phyloP scores from a whole-genome alignment of 2,329 filamentous ascomycete genomes.

The Sclerotinia nivalis region DNA sequence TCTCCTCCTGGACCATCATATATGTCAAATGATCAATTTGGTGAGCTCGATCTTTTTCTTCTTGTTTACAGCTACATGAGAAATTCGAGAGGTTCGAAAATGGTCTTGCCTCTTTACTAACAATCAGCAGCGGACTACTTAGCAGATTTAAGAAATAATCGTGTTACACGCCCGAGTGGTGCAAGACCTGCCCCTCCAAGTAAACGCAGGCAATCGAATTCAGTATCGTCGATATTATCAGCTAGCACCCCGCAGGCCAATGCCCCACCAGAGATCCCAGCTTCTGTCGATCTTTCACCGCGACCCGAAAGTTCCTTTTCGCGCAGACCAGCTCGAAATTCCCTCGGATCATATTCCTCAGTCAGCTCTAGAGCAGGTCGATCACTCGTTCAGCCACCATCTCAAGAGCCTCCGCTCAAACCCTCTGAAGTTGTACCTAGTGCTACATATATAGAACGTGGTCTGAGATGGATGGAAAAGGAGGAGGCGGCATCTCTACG shows the following conservation, averaged over 20 bases:
- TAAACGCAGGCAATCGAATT: slow-evolving; percentile 36
- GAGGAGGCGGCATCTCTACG: slow-evolving; percentile 71
- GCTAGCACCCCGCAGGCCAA: slow-evolving; percentile 16
- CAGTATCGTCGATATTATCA: slow-evolving; percentile 44
- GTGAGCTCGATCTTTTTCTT: slow-evolving; percentile 45
- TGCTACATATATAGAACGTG: slow-evolving; percentile 70
- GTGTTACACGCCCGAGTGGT: slow-evolving; percentile 67
- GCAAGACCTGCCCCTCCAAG: slow-evolving; percentile 62
- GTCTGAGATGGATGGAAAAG: slow-evolving; percentile 77
- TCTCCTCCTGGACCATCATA: slow-evolving; percentile 62
- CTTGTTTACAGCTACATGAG: background rate
- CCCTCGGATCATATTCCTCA: slow-evolving; percentile 38
- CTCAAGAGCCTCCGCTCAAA: slow-evolving; percentile 47
- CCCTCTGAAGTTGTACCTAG: slow-evolving; percentile 64
- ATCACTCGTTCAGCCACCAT: slow-evolving; percentile 33
- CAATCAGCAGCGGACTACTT: slow-evolving; percentile 63
- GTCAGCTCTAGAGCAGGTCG: slow-evolving; percentile 38
- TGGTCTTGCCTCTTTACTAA: slow-evolving; percentile 26
- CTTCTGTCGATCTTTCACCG: slow-evolving; percentile 29
- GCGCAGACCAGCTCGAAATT: slow-evolving; percentile 37
- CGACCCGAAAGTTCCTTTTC: slow-evolving; percentile 38
- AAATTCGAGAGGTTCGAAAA: background rate
- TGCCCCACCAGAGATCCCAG: slow-evolving; percentile 27
- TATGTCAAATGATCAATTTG: slow-evolving; percentile 68
- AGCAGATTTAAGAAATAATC: slow-evolving; percentile 67